Conservation (phyloP, 176 grass and related monocot species). For the Ensete glaucum region DNA sequence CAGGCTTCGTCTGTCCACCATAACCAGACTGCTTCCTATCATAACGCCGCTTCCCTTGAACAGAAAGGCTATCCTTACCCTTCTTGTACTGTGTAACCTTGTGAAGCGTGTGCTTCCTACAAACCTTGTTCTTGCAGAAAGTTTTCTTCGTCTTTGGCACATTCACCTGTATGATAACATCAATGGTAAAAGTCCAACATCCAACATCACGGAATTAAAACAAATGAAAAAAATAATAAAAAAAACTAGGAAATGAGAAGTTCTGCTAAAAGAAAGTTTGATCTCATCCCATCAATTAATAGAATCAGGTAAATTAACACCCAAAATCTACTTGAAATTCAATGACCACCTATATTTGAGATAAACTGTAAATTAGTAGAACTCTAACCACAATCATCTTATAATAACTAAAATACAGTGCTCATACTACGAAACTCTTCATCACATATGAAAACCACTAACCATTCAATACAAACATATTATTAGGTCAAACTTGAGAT, state of each 20-base stretch:
- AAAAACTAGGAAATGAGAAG: not conserved
- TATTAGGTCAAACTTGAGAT: too few relatives aligned
- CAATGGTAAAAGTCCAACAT: not conserved
- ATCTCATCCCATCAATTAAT: too few relatives aligned
- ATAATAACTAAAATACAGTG: too few relatives aligned
- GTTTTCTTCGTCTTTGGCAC: constrained; percentile 29
- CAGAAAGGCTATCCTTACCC: constrained; percentile 28
- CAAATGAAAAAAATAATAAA: not conserved
- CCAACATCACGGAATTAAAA: not conserved
- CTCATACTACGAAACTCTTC: too few relatives aligned
- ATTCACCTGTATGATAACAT: constrained; percentile 13
- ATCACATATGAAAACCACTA: too few relatives aligned
- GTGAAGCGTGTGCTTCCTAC: constrained; percentile 25
- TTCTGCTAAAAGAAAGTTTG: too few relatives aligned
- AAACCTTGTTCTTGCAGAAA: constrained; percentile 27
- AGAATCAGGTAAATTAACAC: too few relatives aligned
- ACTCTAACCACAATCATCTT: too few relatives aligned
- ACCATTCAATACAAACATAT: too few relatives aligned
- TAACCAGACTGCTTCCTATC: constrained; percentile 28
- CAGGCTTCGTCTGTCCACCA: constrained; percentile 27
- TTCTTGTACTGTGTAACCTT: constrained; percentile 32
- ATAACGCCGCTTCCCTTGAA: constrained; percentile 28
- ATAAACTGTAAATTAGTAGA: too few relatives aligned
- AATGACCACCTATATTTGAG: too few relatives aligned
- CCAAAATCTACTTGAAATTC: too few relatives aligned